Conservation (phyloP, 345 rosid genomes). For the Rhodomyrtus tomentosa region DNA sequence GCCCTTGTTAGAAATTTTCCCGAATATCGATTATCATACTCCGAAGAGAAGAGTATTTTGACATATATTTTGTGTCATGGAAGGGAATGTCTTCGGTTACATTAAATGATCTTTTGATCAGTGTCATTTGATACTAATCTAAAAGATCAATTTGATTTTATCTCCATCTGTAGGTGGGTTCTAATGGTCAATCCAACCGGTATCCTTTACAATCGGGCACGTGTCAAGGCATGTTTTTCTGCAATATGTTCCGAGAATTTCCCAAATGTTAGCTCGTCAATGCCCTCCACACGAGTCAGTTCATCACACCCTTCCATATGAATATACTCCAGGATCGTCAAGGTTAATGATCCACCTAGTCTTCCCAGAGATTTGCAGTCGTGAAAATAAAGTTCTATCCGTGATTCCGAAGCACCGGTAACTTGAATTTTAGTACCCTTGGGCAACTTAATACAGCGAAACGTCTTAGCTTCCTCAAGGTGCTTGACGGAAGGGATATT, state of each 20-base stretch:
- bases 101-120: too few relatives aligned
- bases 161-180: too few relatives aligned
- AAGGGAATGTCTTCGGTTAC: too few relatives aligned
- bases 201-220: too few relatives aligned
- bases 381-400: neutral
- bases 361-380: neutral
- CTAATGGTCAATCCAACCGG: too few relatives aligned
- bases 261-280: neutral
- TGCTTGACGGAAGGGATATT: neutral
- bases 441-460: neutral
- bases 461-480: neutral
- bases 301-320: neutral
- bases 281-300: neutral
- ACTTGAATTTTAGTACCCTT: neutral
- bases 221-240: too few relatives aligned
- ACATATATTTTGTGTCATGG: too few relatives aligned
- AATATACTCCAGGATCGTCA: neutral
- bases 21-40: too few relatives aligned
- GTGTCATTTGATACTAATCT: too few relatives aligned
- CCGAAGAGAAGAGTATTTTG: too few relatives aligned
- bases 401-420: neutral
- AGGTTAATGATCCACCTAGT: neutral
- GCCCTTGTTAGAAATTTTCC: too few relatives aligned
- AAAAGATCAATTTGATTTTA: too few relatives aligned
- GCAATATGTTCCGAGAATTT: neutral